A percentile compares a stretch with the other conserved stretches of the same genome.
These are phyloP conservation scores for Trichoderma arundinaceum DNA, from an alignment of 2,329 filamentous ascomycete species.

Conservation along the genomic window DNA sequence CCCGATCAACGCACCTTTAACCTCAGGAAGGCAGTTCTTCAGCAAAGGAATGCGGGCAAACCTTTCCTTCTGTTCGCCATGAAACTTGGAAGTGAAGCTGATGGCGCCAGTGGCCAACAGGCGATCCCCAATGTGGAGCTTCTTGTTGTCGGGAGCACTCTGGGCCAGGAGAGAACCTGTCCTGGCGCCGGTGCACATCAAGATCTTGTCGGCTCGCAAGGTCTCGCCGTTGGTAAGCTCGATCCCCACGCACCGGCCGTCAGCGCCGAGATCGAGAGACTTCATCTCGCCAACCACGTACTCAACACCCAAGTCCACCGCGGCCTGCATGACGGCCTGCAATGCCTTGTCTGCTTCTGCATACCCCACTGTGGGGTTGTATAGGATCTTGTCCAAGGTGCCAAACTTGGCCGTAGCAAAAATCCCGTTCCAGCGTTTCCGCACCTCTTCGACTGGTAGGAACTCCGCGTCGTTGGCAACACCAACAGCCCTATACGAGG, in stretches of 20 bases:
- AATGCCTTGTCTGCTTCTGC: slow-evolving; percentile 63
- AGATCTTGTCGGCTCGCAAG: slow-evolving; percentile 57
- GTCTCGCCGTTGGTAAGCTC: slow-evolving; percentile 52
- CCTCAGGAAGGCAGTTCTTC: slow-evolving; percentile 50
- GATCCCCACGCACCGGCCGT: slow-evolving; percentile 56
- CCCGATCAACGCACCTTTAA: slow-evolving; percentile 47
- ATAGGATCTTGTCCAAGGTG: slow-evolving; percentile 59
- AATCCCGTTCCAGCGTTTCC: slow-evolving; percentile 59
- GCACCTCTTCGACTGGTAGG: slow-evolving; percentile 58
- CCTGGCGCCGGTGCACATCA: slow-evolving; percentile 63
- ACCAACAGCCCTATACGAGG: slow-evolving; percentile 45
- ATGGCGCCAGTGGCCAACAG: slow-evolving; percentile 62
- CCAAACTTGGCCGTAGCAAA: slow-evolving; percentile 64
- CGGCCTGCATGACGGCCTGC: slow-evolving; percentile 58
- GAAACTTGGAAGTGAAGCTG: slow-evolving; percentile 49
- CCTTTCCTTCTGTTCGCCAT: slow-evolving; percentile 52
- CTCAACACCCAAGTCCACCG: slow-evolving; percentile 59
- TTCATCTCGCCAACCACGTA: slow-evolving; percentile 59
- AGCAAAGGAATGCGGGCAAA: slow-evolving; percentile 61
- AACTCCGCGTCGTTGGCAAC: slow-evolving; percentile 49
- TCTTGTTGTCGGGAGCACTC: slow-evolving; percentile 53
- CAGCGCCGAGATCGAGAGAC: slow-evolving; percentile 53
- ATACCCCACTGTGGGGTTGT: slow-evolving; percentile 65
- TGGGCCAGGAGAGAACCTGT: slow-evolving; percentile 60
- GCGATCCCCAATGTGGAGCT: slow-evolving; percentile 59